Base-by-base conservation (phyloP, 441 rosid genomes). In the Eutrema salsugineum region DNA sequence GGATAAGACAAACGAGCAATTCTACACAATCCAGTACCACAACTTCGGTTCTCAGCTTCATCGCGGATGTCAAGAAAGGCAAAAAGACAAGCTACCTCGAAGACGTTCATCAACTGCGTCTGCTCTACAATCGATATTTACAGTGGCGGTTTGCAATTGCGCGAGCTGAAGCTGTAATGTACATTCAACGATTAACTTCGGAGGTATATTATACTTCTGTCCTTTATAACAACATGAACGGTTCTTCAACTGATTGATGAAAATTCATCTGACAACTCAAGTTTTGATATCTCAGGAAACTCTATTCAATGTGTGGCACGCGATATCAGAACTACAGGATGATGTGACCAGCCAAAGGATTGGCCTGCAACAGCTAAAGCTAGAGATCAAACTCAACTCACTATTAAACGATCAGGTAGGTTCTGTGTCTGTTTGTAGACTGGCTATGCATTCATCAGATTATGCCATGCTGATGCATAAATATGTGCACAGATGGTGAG, bases 61-160 rank as follows among this genome's bases (percentile, higher is more conserved):
- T 91, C 60, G 85, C 86, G 0, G 98, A 95, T 77, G 84, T 89
- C 65, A 89, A 87, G 67, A 95, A 82, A 71, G 97, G 96, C 38
- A 88, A 85, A 75, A 95, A 87, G 63, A 77, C 85, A 54, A 84
- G 58, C 82, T 84, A 77, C 73, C 80, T 95, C 36, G 99, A 91
- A 79, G 97, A 93, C 80, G 98, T 91, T 75, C 97, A 89, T 83
- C 95, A 91, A 75, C 83, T 93, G 48, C 84, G 95, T 71, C 81
- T 93, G 70, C 86, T 95, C 51, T 75, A 95, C 75, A 95, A 93
- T 68, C 83, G 97, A 82, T 80, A 73, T 78, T 71, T 91, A 80
- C 99, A 95, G 75, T 95, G 99, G 99, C 80, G 93, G 77, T 93
- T 93, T 74, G 83, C 90, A 61, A 88, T 86, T 87, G 93, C 97